Evolutionary conservation across 495 filamentous ascomycete genomes (phyloP).

Genomic region (Schizothecium vesticola): DNA sequence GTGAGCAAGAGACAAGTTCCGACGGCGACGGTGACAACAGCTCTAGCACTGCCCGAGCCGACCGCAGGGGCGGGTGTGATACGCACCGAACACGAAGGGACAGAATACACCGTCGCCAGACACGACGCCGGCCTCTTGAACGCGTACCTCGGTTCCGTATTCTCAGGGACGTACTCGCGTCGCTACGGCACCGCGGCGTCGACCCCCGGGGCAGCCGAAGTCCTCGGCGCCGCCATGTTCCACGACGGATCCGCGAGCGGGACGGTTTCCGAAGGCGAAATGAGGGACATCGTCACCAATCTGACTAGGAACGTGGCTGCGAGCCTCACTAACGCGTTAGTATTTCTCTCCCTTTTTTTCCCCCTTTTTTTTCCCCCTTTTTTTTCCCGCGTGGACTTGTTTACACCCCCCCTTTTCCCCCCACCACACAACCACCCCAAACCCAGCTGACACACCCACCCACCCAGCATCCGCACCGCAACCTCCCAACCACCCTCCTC

Average conservation of each 20-base stretch:
- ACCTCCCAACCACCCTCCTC: not conserved
- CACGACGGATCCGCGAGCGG: not conserved
- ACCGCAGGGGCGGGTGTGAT: not conserved
- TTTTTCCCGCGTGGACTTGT: not conserved
- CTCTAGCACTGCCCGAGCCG: not conserved
- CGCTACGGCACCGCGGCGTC: slow-evolving; percentile 1
- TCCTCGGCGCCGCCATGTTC: slow-evolving; percentile 18
- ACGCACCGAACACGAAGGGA: not conserved
- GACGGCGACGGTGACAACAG: not conserved
- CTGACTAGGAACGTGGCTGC: slow-evolving; percentile 21
- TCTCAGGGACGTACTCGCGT: slow-evolving; percentile 21
- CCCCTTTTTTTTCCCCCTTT: not conserved
- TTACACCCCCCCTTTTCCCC: not conserved
- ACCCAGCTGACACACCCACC: not conserved
- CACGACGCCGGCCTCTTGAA: slow-evolving; percentile 13
- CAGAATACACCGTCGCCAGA: slow-evolving; percentile 15
- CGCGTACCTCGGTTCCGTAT: slow-evolving; percentile 10
- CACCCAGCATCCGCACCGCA: slow-evolving; percentile 18
- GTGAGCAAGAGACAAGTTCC: not conserved
- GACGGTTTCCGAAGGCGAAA: not conserved
- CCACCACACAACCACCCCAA: not conserved
- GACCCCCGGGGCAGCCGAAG: slow-evolving; percentile 14
- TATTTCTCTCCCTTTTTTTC: not conserved
- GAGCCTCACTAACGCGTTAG: slow-evolving; percentile 26
- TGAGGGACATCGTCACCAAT: slow-evolving; percentile 14